These are phyloP conservation scores for Hanseniaspora meyeri DNA, from an alignment of 805 yeast genomes.

Conservation along the genomic window DNA sequence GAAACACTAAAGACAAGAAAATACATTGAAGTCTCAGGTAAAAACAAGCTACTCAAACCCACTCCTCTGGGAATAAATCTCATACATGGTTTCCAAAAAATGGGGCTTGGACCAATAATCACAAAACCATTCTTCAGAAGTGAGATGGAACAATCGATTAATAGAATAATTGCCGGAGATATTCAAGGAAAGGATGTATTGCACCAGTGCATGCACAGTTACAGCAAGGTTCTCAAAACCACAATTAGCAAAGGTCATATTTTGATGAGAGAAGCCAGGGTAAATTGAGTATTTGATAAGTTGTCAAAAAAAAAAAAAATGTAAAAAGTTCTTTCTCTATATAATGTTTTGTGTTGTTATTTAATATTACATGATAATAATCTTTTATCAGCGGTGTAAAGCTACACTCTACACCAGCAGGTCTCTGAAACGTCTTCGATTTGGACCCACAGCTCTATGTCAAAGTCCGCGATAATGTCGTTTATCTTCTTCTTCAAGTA, in stretches of 20 bases:
- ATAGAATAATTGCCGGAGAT: slow-evolving; percentile 55
- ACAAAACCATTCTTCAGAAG: slow-evolving; percentile 83
- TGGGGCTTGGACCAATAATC: slow-evolving; percentile 62
- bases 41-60: slow-evolving; percentile 43
- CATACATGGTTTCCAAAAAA: slow-evolving; percentile 73
- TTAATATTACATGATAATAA: not conserved
- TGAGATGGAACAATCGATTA: slow-evolving; percentile 56
- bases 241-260: slow-evolving; percentile 23
- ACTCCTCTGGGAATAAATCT: slow-evolving; percentile 74
- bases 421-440: slow-evolving; percentile 19
- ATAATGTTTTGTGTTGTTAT: not conserved
- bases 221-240: slow-evolving; percentile 36
- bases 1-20: slow-evolving; percentile 60
- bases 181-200: slow-evolving; percentile 43
- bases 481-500: slow-evolving; percentile 50
- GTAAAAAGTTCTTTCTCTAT: not conserved
- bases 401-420: slow-evolving; percentile 13
- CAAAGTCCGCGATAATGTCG: slow-evolving; percentile 59
- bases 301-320: not conserved
- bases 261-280: not conserved
- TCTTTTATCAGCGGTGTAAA: not conserved
- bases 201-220: slow-evolving; percentile 41
- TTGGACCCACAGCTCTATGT: slow-evolving; percentile 49
- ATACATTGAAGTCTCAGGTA: slow-evolving; percentile 40
- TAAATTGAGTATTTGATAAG: not conserved